A percentile compares a stretch with the other conserved stretches of the same genome.
phyloP scores from a whole-genome alignment of 192 early-diverging fungal genomes.

The Allomyces arbusculus region DNA sequence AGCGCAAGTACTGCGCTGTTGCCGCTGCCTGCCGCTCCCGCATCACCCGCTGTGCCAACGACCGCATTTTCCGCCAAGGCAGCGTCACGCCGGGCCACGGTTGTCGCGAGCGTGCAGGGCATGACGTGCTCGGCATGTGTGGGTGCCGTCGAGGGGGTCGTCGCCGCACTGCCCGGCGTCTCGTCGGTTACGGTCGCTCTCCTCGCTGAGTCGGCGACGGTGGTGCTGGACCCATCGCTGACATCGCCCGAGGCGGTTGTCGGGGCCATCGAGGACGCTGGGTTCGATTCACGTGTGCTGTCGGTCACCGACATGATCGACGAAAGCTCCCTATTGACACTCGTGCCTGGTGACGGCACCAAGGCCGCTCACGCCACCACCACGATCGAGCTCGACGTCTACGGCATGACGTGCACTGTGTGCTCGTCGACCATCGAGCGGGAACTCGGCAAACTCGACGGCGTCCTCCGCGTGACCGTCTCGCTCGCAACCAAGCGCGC shows the following conservation, averaged over 20 bases:
- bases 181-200: conserved; percentile 59
- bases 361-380: neutral
- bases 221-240: conserved; percentile 32
- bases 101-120: conserved; percentile 46
- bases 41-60: conserved; percentile 12
- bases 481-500: conserved; percentile 59
- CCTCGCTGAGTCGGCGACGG: conserved; percentile 57
- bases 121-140: conserved; percentile 98
- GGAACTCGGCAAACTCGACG: conserved; percentile 8
- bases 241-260: conserved; percentile 27
- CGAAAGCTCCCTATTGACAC: too few relatives aligned
- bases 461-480: conserved; percentile 42
- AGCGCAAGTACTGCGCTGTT: conserved; percentile 2
- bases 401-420: conserved; percentile 77
- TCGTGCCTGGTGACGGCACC: neutral
- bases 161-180: conserved; percentile 38
- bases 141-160: conserved; percentile 50
- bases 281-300: conserved; percentile 46
- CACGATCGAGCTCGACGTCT: conserved; percentile 54
- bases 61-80: conserved; percentile 3
- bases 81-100: conserved; percentile 11
- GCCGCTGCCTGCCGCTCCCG: conserved; percentile 15
- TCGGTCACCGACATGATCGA: conserved; percentile 19
- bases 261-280: conserved; percentile 44
- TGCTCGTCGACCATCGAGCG: conserved; percentile 65